These are phyloP conservation scores for Podaxis sp. DNA, from an alignment of 768 basidiomycete species.

Conservation along the genomic window DNA sequence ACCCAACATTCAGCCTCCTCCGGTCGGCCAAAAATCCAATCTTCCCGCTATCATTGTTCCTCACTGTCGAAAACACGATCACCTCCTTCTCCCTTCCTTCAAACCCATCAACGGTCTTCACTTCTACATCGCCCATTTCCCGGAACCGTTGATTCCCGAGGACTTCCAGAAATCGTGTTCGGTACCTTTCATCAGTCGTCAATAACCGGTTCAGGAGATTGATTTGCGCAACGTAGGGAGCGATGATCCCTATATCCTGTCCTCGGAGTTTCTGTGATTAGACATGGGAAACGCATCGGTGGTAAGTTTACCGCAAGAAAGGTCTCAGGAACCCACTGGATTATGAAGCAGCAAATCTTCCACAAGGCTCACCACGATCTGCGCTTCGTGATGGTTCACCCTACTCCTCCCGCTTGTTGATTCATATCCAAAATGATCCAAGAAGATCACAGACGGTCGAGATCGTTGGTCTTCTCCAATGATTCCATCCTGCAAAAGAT, in stretches of 20 bases:
- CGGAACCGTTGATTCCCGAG: constrained; percentile 67
- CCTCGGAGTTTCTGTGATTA: constrained; percentile 57
- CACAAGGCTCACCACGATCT: constrained; percentile 75
- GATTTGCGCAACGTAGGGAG: constrained; percentile 90
- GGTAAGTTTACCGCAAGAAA: constrained; percentile 7
- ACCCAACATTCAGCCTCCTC: constrained; percentile 84
- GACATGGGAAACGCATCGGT: constrained; percentile 3
- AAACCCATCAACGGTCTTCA: constrained; percentile 94
- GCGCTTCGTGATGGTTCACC: constrained; percentile 76
- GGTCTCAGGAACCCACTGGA: constrained; percentile 46
- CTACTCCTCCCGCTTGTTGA: constrained; percentile 66
- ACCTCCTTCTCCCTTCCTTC: constrained; percentile 93
- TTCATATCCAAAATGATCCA: constrained; percentile 78
- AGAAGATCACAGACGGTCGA: constrained; percentile 70
- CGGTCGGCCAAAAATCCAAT: constrained; percentile 91
- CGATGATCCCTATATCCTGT: constrained; percentile 86
- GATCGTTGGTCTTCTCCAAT: constrained; percentile 18
- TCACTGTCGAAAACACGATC: constrained; percentile 88
- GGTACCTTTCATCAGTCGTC: constrained; percentile 51
- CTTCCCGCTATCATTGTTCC: constrained; percentile 73
- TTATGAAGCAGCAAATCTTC: constrained; percentile 81
- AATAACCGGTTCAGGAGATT: constrained; percentile 68
- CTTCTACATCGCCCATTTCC: constrained; percentile 70
- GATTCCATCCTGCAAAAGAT: constrained; percentile 42
- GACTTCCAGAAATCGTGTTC: constrained; percentile 51